Base-by-base conservation (phyloP, 164 flowering plant genomes). In the Litsea cubeba region DNA sequence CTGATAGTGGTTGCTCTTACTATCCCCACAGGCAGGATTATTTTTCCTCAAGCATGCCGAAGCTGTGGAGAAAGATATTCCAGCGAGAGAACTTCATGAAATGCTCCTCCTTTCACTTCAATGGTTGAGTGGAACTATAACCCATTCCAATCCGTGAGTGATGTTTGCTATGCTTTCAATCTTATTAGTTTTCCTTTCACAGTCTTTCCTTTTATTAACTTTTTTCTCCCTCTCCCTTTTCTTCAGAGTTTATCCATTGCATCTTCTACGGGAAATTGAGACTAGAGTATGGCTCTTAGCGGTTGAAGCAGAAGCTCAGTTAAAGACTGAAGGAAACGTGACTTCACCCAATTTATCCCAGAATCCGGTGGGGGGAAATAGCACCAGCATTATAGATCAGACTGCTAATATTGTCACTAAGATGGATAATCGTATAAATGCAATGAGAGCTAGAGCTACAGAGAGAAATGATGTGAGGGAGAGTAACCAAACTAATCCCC, bases 271-370 rank as follows among this genome's bases (percentile, higher is more conserved):
- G 30, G 99, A 96, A 86, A 92, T 96, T 74, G 99, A 96, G 83
- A 96, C 99, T 64, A 85, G 96, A 82, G 99, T 96, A 23, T 96
- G 99, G 98, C 98, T 96, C 62, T 81, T 96, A 79, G 99, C 98
- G 3, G 99, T 96, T 67, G 98, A 94, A 85, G 91, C 99, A 72
- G 99, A 94, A 84, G 91, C 97, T 71, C 97, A 90, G 79, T 71
- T 82, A 30, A 92, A 90, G 77, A 86, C 78, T 83, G 94, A 88
- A 70, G 85, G 90, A 71, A 90, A 82, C 71, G 81, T 87, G 30
- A 76, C 74, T 65, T 67, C 78, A 51, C 81, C 68, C 67, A 78
- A 69, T 79, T 76, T 85, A 32, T 77, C 71, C 71, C 83, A 78
- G 71, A 90, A 83, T 70, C 71, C 75, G 60, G 75, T 72, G 20